Evolutionary conservation across 805 yeast species (phyloP), one percentile per base, ranked within the genome.

Genomic region (Kazachstania psychrophila): DNA sequence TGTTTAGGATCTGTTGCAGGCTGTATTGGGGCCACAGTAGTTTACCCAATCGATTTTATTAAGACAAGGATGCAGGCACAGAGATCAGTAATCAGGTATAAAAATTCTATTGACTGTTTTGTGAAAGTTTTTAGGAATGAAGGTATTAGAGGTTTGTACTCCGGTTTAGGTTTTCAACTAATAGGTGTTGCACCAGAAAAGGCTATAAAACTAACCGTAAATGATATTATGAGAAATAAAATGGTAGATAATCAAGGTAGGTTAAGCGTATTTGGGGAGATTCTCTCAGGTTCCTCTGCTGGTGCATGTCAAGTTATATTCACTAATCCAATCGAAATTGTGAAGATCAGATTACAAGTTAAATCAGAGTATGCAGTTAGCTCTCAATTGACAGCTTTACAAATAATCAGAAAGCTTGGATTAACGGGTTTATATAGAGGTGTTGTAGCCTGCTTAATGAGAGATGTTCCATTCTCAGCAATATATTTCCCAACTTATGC

Each of bases 111-210:
- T 17, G 96, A 89, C 58, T 92, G 97, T 63, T 79, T 88, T 58
- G 63, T 69, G 31, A 86, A 87, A 54, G 86, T 88, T 30, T 43
- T 88, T 16, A 62, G 67, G 29, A 69, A 71, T 43, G 97, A 89
- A 64, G 96, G 96, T 35, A 52, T 81, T 33, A 65, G 69, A 49
- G 97, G 97, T 7, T 70, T 89, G 40, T 89, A 89, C 61, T 80
- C 95, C 5, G 98, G 98, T 37, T 68, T 89, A 35, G 83, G 85
- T 8, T 96, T 97, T 13, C 97, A 92, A 62, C 68, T 89, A 52
- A 76, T 92, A 33, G 98, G 98, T 47, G 97, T 89, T 35, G 97
- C 97, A 0, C 98, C 98, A 2, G 98, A 89, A 60, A 89, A 89
- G 67, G 97, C 97, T 30, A 89, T 89, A 53, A 89, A 89, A 64